Evolutionary conservation across 257 asterid species (phyloP).

Genomic region (Phtheirospermum japonicum): DNA sequence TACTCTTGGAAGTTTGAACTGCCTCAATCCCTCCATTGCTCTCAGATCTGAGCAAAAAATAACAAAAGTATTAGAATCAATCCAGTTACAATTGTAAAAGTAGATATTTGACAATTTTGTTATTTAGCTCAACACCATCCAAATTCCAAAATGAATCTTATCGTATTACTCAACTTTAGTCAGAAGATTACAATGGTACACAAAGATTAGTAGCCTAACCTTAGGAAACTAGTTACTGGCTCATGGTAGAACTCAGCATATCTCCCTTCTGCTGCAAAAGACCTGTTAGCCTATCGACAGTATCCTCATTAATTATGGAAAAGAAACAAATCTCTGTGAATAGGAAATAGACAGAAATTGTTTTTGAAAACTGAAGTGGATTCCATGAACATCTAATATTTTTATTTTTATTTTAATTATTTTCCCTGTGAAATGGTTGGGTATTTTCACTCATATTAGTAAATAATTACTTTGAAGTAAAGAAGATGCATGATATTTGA

Average conservation of each 20-base stretch:
- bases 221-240: constrained; percentile 67
- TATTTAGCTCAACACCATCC: constrained; percentile 6
- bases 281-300: constrained; percentile 59
- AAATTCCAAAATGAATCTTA: constrained; percentile 6
- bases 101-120: background rate
- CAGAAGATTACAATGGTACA: background rate
- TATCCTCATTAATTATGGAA: background rate
- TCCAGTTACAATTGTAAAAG: constrained; percentile 15
- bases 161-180: constrained; percentile 16
- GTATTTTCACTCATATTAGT: background rate
- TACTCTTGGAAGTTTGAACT: constrained; percentile 73
- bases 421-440: background rate
- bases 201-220: constrained; percentile 40
- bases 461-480: background rate
- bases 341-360: background rate
- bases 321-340: background rate
- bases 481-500: background rate
- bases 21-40: constrained; percentile 64
- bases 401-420: background rate
- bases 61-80: constrained; percentile 12
- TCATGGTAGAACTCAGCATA: constrained; percentile 87
- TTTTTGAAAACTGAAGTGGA: background rate
- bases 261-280: constrained; percentile 74
- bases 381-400: background rate
- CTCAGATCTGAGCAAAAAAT: constrained; percentile 49